Base-by-base conservation (phyloP, 768 basidiomycete genomes). In the Amanita polypyramis region DNA sequence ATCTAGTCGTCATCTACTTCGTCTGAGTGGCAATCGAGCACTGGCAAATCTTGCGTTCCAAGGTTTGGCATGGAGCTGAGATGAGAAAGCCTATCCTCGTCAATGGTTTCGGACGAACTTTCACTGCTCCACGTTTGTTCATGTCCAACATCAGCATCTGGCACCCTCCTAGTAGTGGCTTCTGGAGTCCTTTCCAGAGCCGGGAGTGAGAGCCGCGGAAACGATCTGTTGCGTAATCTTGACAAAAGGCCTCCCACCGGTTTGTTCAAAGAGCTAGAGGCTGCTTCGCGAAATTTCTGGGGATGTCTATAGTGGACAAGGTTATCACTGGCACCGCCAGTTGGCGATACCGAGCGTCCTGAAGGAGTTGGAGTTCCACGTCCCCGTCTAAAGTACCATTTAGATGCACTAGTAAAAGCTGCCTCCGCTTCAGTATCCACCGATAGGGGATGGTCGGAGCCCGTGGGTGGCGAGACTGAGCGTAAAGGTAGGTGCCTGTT, bases 381-480 rank as follows among this genome's bases (percentile, higher is more conserved):
- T 8, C 70, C 72, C 36, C 75, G 74, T 52, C 69, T 73, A 55
- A 75, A 79, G 49, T 76, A 76, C 66, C 74, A 72, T 23, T 68
- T 65, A 15, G 77, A 74, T 2, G 76, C 74, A 45, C 73, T 74
- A 32, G 69, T 64, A 57, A 86, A 86, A 0, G 82, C 83, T 4
- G 68, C 70, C 62, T 92, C 90, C 0, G 77, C 77, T 58, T 94
- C 90, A 0, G 86, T 83, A 55, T 92, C 90, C 47, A 85, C 70
- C 7, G 88, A 77, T 30, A 88, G 60, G 8, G 85, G 81, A 8
- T 64, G 62, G 21, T 82, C 79, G 11, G 66, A 70, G 40, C 60
- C 67, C 25, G 68, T 66, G 12, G 65, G 61, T 6, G 66, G 65
- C 70, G 62, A 2, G 67, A 65, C 12, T 50, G 40, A 5, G 63